Base-by-base conservation (phyloP, 2,329 filamentous ascomycete genomes). In the Pseudopithomyces maydicus region DNA sequence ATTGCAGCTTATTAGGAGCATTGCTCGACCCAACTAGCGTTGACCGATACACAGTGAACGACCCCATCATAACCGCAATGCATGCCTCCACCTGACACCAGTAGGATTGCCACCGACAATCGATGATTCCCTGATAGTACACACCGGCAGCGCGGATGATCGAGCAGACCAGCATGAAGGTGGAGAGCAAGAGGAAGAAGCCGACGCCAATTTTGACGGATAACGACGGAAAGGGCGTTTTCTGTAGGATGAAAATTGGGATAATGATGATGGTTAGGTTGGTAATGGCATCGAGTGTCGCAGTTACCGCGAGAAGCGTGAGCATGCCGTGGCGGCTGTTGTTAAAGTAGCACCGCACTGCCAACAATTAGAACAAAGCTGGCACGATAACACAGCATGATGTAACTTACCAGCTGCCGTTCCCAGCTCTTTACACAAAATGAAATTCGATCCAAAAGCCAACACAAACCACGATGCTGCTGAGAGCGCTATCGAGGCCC, bases 1-100 rank as follows among this genome's bases (percentile, higher is more conserved):
- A 41, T 15, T 50, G 47, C 47, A 50, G 14, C 29, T 50, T 50
- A 8, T 41, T 41, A 15, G 47, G 47, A n/a, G 19, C 47, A 20
- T 17, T 15, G 6, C 22, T 29, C 12, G 47, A 50, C 2, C 47
- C 47, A 2, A 50, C 35, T 20, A 50, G 17, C 6, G 52, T 48
- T 15, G 57, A 48, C 10, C 65, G 62, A 41, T 66, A 65, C 2
- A 63, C 64, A 3, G 64, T 65, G 14, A 66, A 20, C 3, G 64
- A 66, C 8, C 57, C 62, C 63, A 66, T 65, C 7, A 59, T 50
- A 2, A 67, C 49, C 2, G 56, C 64, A 19, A 62, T 50, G 39
- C 59, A 63, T 11, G 48, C 59, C 39, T 67, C 64, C 14, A 57
- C 41, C 2, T 62, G 57, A 33, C 57, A 61, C 65, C 65, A 67